Evolutionary conservation across 2,329 filamentous ascomycete genomes (phyloP).

Genomic region (Teratosphaeria viscida): DNA sequence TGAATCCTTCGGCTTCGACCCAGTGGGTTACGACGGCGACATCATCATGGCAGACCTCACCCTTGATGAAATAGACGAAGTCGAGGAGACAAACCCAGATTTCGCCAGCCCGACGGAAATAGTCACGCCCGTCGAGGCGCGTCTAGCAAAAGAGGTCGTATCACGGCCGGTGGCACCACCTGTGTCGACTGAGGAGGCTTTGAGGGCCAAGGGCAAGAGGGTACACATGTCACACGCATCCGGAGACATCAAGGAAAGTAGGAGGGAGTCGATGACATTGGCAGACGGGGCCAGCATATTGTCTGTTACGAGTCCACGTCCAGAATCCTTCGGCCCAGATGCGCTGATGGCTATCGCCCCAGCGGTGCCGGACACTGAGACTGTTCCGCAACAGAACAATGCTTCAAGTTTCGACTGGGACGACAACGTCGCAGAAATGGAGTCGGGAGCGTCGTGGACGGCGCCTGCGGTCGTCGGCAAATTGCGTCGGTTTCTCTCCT

Average conservation of each 20-base stretch:
- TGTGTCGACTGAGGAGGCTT: slow-evolving; percentile 14
- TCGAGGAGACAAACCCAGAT: slow-evolving; percentile 12
- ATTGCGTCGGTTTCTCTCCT: background rate
- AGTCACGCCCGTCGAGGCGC: slow-evolving; percentile 14
- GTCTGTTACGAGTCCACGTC: background rate
- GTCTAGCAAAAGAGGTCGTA: slow-evolving; percentile 15
- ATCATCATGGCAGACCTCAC: slow-evolving; percentile 5
- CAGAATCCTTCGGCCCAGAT: background rate
- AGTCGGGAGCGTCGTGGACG: background rate
- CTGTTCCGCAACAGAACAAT: background rate
- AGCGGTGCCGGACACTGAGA: background rate
- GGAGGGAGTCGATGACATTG: background rate
- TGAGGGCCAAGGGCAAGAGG: slow-evolving; percentile 16
- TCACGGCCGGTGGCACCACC: slow-evolving; percentile 11
- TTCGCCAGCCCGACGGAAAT: slow-evolving; percentile 10
- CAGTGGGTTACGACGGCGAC: slow-evolving; percentile 17
- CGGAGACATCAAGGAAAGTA: background rate
- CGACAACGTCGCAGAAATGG: background rate
- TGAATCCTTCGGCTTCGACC: slow-evolving; percentile 28
- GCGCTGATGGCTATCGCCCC: background rate
- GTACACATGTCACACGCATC: background rate
- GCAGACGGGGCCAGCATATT: background rate
- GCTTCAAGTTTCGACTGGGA: background rate
- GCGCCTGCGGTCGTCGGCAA: background rate
- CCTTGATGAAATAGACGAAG: slow-evolving; percentile 6